Evolutionary conservation across 306 rosid genomes (phyloP), one percentile per base, ranked within the genome.

Genomic region (Trifolium repens): DNA sequence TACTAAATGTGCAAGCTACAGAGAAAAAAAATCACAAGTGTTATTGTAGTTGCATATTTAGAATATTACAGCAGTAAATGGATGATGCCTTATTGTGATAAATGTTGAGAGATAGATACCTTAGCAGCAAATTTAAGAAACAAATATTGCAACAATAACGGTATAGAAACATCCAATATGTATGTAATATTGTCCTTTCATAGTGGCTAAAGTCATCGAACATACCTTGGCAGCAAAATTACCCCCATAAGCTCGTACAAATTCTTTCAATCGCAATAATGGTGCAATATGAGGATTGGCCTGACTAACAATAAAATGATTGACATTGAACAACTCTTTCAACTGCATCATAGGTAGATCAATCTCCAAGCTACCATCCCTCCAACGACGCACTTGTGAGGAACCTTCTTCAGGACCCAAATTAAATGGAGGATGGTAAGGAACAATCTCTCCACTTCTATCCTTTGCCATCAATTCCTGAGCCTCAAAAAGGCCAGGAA

Each of bases 251-350:
- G 91, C 96, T 82, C 98, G 88, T 72, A 92, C 79, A 86, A 91
- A 86, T 78, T 87, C 96, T 79, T 94, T 94, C 79, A 94, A 74
- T 78, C 98, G 88, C 86, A 94, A 75, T 13, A 94, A 86, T 61
- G 98, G 98, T 27, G 94, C 91, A 84, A 94, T 91, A 67, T 94
- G 98, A 78, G 98, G 98, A 79, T 94, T 94, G 22, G 98, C 97
- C 83, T 94, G 98, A 79, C 97, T 91, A 78, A 91, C 98, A 3
- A 94, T 94, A 81, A 94, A 94, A 73, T 91, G 97, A 76, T 94
- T 94, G 74, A 94, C 98, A 53, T 94, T 94, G 86, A 94, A 94
- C 80, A 94, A 77, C 80, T 94, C 98, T 74, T 94, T 94, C 78
- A 94, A 86, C 77, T 94, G 98, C 82, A 91, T 90, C 98, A 94